Conservation (phyloP, 306 rosid genomes). For the Sophora flavescens region DNA sequence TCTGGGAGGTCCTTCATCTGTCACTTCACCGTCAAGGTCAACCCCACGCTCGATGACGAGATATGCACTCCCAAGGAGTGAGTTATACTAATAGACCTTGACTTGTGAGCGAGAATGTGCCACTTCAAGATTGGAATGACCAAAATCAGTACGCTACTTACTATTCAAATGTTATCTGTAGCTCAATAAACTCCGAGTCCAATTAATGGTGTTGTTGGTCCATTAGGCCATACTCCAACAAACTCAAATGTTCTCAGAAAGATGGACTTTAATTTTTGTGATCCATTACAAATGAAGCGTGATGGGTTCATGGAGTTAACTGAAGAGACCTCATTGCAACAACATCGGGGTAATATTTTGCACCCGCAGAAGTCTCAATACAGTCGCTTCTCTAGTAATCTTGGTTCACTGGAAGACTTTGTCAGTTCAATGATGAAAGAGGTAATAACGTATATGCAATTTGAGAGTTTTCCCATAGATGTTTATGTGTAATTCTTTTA, state of each 20-base stretch:
- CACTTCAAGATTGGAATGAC: constrained; percentile 71
- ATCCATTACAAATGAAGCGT: constrained; percentile 58
- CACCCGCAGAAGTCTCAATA: constrained; percentile 69
- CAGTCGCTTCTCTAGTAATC: constrained; percentile 51
- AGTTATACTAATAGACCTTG: constrained; percentile 45
- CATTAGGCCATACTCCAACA: constrained; percentile 50
- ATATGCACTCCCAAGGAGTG: constrained; percentile 54
- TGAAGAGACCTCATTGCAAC: constrained; percentile 48
- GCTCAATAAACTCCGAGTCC: constrained; percentile 61
- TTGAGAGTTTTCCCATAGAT: constrained; percentile 1
- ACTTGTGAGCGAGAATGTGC: constrained; percentile 51
- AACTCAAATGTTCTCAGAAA: constrained; percentile 52
- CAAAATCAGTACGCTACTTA: constrained; percentile 60
- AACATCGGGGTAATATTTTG: constrained; percentile 56
- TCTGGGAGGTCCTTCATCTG: constrained; percentile 55
- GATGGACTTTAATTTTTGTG: constrained; percentile 55
- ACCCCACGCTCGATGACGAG: constrained; percentile 57
- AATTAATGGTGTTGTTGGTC: constrained; percentile 57
- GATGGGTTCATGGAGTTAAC: constrained; percentile 55
- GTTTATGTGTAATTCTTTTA: constrained; percentile 28
- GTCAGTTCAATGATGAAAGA: constrained; percentile 77
- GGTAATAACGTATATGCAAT: constrained; percentile 58
- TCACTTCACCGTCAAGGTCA: constrained; percentile 55
- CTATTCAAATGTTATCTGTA: constrained; percentile 54
- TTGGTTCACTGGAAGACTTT: constrained; percentile 86